Evolutionary conservation across 2,329 filamentous ascomycete species (phyloP).

Genomic region (Alternaria alternata): DNA sequence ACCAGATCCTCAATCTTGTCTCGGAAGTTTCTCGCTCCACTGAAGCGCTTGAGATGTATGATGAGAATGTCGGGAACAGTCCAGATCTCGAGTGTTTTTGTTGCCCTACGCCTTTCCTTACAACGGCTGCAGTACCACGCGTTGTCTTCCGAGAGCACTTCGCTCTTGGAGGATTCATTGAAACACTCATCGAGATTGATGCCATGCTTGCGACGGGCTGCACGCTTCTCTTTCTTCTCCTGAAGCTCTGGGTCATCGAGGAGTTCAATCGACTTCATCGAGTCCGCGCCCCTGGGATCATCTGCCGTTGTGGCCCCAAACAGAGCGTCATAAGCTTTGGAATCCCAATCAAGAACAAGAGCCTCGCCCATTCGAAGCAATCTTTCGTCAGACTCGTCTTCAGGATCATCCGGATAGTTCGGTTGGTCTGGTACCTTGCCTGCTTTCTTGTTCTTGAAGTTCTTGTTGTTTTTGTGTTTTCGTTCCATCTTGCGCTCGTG

Average conservation of each 20-base stretch:
- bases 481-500: constrained; percentile 40
- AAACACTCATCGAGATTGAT: constrained; percentile 90
- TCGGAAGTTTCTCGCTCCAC: constrained; percentile 78
- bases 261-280: constrained; percentile 67
- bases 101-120: constrained; percentile 90
- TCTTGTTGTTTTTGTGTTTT: constrained; percentile 44
- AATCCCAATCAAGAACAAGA: constrained; percentile 85
- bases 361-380: constrained; percentile 83
- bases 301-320: constrained; percentile 63
- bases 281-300: constrained; percentile 66
- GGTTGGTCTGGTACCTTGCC: constrained; percentile 38
- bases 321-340: constrained; percentile 72
- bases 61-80: constrained; percentile 94
- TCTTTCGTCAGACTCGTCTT: constrained; percentile 62
- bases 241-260: constrained; percentile 66
- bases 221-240: constrained; percentile 69
- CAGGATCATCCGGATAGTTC: constrained; percentile 40
- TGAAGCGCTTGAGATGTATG: constrained; percentile 95
- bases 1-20: constrained; percentile 93
- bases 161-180: constrained; percentile 91
- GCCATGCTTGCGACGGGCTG: constrained; percentile 73
- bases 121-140: constrained; percentile 98
- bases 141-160: constrained; percentile 92
- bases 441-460: constrained; percentile 45
- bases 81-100: constrained; percentile 98